Evolutionary conservation across 1,139 yeast genomes (phyloP).

Genomic region (Scheffersomyces quercinus): DNA sequence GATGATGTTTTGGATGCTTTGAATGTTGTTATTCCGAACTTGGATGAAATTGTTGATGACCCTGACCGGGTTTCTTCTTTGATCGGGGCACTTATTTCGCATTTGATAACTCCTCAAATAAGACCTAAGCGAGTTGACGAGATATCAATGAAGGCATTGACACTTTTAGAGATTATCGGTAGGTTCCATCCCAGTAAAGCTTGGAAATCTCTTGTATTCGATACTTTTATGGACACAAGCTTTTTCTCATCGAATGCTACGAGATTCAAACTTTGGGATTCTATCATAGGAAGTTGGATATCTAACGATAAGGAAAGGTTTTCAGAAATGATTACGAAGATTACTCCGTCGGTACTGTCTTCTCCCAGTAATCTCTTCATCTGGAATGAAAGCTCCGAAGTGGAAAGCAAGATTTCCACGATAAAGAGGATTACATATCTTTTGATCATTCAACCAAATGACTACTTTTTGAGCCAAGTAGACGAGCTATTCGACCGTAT

Average conservation of each 20-base stretch:
- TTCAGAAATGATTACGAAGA: constrained; percentile 50
- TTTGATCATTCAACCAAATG: constrained; percentile 59
- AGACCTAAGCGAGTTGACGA: constrained; percentile 39
- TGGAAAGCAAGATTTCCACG: constrained; percentile 48
- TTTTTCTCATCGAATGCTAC: constrained; percentile 38
- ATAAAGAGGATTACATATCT: constrained; percentile 64
- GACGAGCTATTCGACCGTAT: constrained; percentile 54
- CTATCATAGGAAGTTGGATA: constrained; percentile 57
- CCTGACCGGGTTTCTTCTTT: constrained; percentile 49
- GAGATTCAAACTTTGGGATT: constrained; percentile 47
- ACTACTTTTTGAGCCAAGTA: constrained; percentile 50
- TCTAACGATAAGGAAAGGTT: constrained; percentile 59
- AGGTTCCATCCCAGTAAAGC: constrained; percentile 35
- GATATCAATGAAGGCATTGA: constrained; percentile 33
- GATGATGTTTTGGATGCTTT: constrained; percentile 44
- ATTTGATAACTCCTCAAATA: constrained; percentile 44
- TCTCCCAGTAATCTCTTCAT: constrained; percentile 63
- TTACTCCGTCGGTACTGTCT: constrained; percentile 50
- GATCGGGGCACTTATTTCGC: constrained; percentile 45
- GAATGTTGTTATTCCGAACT: constrained; percentile 35
- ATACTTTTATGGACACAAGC: constrained; percentile 50
- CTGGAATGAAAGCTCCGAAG: constrained; percentile 73
- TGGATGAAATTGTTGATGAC: constrained; percentile 50
- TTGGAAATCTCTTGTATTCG: constrained; percentile 56
- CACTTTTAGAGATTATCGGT: constrained; percentile 41